Base-by-base conservation (phyloP, 2,329 filamentous ascomycete species). In the Trichoderma citrinoviride region DNA sequence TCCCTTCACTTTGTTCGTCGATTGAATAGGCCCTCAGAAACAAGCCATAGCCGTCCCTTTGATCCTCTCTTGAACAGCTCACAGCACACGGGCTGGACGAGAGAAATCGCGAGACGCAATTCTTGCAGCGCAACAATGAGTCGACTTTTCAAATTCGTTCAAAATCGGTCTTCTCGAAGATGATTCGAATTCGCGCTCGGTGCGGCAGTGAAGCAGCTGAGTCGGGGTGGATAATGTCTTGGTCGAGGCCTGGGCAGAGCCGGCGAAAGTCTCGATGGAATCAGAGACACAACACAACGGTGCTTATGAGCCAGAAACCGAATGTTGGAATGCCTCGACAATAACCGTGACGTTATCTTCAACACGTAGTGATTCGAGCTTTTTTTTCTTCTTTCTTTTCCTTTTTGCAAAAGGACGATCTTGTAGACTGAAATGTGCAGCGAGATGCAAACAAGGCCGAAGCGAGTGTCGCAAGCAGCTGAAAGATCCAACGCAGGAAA, bases 371-470 rank as follows among this genome's bases (percentile, higher is more conserved):
- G 10, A 19, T 21, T 21, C 33, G 33, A 14, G 5, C 6, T 7
- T 44, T 44, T 17, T 44, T 5, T 44, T 19, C 15, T 44, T 19
- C 14, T 19, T 44, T 15, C n/a, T 19, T 19, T 19, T 44, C 41
- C n/a, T 10, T 7, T 43, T 25, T 12, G 54, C 27, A 5, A 40
- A 58, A 8, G 15, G 47, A 49, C 47, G 43, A 29, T 21, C 37
- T 43, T 12, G 23, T 15, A 33, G 65, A 61, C 63, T 67, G 67
- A 65, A 68, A 67, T 65, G 67, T 37, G 65, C 25, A 49, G 58
- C 61, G 46, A 64, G 41, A 58, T 14, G 53, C 23, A 56, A 56
- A 27, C 43, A 67, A 55, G 37, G 27, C 14, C 17, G 44, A 56
- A 25, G 43, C 12, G 19, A 49, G 21, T 19, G 61, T 56, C 52